phyloP scores from a whole-genome alignment of 2,329 filamentous ascomycete genomes.

The Hymenoscyphus occultus region DNA sequence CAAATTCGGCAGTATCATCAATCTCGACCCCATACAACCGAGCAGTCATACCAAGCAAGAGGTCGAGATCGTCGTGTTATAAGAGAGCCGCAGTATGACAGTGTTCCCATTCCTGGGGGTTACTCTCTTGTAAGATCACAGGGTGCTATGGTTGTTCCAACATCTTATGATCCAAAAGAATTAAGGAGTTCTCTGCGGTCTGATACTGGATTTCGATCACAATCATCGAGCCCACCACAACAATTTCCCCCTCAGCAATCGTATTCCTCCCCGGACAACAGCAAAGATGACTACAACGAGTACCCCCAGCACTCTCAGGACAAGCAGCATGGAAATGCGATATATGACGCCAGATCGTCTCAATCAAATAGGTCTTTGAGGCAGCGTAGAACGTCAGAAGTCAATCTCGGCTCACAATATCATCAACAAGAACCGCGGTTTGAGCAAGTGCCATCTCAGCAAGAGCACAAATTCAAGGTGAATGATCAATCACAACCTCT shows the following conservation, averaged over 20 bases:
- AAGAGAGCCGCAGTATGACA: conserved; percentile 33
- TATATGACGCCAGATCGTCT: background rate
- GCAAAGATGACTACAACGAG: background rate
- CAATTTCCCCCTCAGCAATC: conserved; percentile 9
- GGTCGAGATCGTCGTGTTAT: conserved; percentile 23
- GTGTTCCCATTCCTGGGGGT: conserved; percentile 34
- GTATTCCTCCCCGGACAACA: background rate
- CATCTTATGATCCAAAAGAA: conserved; percentile 30
- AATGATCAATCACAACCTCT: conserved; percentile 5
- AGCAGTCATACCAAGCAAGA: conserved; percentile 14
- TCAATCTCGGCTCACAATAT: background rate
- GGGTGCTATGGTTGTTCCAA: conserved; percentile 27
- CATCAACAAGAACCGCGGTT: background rate
- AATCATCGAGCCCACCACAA: conserved; percentile 2
- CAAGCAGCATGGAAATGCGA: background rate
- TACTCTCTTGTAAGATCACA: conserved; percentile 34
- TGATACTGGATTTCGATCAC: conserved; percentile 9
- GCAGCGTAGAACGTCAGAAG: background rate
- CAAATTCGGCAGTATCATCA: conserved; percentile 15
- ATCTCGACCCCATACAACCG: conserved; percentile 7
- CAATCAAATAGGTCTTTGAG: conserved; percentile 1
- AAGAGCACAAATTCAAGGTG: background rate
- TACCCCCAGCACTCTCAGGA: background rate
- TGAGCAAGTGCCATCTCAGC: background rate
- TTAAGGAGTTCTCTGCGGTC: conserved; percentile 18